Conservation (phyloP, 75 land plant genomes). For the Selaginella tamariscina region DNA sequence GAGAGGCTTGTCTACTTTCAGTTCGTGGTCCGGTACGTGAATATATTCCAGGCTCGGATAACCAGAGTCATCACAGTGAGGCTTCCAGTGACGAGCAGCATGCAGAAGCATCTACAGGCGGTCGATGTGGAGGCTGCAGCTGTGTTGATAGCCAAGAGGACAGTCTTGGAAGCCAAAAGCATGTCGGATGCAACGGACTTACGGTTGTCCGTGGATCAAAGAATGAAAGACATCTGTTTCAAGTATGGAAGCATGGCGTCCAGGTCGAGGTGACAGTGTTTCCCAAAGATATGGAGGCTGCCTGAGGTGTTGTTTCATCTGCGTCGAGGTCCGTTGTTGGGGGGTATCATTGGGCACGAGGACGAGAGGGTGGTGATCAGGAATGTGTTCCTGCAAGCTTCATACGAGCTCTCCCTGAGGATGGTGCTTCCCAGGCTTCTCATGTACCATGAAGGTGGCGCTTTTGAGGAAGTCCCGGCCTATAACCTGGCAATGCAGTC, state of each 20-base stretch:
- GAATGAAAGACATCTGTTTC: slow-evolving; percentile 68
- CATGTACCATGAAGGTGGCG: slow-evolving; percentile 88
- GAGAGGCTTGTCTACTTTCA: slow-evolving; percentile 67
- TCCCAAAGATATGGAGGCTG: slow-evolving; percentile 55
- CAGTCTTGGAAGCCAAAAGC: slow-evolving; percentile 59
- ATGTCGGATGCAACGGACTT: slow-evolving; percentile 57
- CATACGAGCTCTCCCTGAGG: slow-evolving; percentile 87
- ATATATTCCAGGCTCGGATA: slow-evolving; percentile 56
- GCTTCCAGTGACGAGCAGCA: slow-evolving; percentile 61
- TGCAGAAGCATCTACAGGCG: slow-evolving; percentile 57
- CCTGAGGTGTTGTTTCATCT: slow-evolving; percentile 86
- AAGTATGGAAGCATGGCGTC: slow-evolving; percentile 57
- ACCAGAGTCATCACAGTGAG: slow-evolving; percentile 80
- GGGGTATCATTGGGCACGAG: slow-evolving; percentile 90
- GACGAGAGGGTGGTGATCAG: slow-evolving; percentile 92
- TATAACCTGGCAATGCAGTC: slow-evolving; percentile 97
- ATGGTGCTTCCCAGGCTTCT: slow-evolving; percentile 94
- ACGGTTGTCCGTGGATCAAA: slow-evolving; percentile 65
- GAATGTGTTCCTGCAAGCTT: slow-evolving; percentile 78
- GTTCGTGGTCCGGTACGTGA: slow-evolving; percentile 57
- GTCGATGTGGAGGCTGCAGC: slow-evolving; percentile 81
- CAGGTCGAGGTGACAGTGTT: slow-evolving; percentile 55
- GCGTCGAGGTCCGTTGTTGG: slow-evolving; percentile 87
- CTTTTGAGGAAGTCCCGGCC: slow-evolving; percentile 94
- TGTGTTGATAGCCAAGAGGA: slow-evolving; percentile 73